Evolutionary conservation across 805 yeast species (phyloP).

Genomic region (Metschnikowia henanensis): DNA sequence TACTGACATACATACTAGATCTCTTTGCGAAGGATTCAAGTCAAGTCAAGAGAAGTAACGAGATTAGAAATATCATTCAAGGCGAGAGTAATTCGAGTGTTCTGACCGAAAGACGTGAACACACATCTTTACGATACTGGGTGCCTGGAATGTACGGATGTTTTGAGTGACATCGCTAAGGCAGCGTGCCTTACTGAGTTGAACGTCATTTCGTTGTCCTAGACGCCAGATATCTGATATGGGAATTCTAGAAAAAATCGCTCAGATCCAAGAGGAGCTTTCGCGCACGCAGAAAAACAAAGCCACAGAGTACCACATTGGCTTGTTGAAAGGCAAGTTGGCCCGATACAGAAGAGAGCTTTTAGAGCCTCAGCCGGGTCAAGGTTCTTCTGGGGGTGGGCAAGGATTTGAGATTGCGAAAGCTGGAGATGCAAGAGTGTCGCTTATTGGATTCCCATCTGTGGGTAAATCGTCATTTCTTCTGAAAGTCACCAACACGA

Average conservation of each 20-base stretch:
- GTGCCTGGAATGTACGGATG: too few relatives aligned
- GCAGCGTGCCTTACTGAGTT: too few relatives aligned
- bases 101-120: too few relatives aligned
- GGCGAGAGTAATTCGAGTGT: too few relatives aligned
- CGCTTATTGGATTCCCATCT: slow-evolving; percentile 94
- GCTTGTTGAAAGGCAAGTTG: slow-evolving; percentile 89
- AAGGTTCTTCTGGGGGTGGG: slow-evolving; percentile 71
- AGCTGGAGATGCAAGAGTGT: slow-evolving; percentile 95
- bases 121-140: too few relatives aligned
- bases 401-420: slow-evolving; percentile 93
- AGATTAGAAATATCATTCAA: too few relatives aligned
- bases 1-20: too few relatives aligned
- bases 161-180: too few relatives aligned
- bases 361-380: slow-evolving; percentile 83
- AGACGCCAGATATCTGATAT: slow-evolving; percentile 8
- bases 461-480: slow-evolving; percentile 95
- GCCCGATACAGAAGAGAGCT: slow-evolving; percentile 92
- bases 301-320: slow-evolving; percentile 97
- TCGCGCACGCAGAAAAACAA: slow-evolving; percentile 95
- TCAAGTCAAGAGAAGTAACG: too few relatives aligned
- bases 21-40: too few relatives aligned
- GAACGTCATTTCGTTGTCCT: background rate
- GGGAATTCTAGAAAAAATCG: slow-evolving; percentile 62
- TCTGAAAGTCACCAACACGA: slow-evolving; percentile 87
- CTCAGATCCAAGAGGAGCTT: slow-evolving; percentile 89